Conservation (phyloP, 495 filamentous ascomycete genomes). For the Annulohypoxylon nitens region DNA sequence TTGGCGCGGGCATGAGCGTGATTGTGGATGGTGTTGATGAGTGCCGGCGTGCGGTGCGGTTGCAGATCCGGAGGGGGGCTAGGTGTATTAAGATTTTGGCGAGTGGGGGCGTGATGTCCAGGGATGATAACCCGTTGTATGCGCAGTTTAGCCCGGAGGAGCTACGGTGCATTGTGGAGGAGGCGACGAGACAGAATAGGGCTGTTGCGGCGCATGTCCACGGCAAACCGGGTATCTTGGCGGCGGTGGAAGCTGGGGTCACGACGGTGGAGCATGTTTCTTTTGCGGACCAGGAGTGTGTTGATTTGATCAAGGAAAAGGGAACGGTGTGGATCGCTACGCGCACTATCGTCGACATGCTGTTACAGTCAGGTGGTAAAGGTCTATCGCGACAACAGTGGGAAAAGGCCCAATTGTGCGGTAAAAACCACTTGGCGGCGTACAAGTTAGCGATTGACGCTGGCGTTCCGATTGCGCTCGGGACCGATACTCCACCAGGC, state of each 20-base stretch:
- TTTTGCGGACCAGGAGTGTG: conserved; percentile 61
- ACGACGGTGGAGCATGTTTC: conserved; percentile 63
- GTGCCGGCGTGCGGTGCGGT: conserved; percentile 60
- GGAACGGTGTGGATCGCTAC: conserved; percentile 61
- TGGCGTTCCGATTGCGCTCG: conserved; percentile 57
- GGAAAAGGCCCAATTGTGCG: conserved; percentile 59
- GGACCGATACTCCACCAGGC: conserved; percentile 60
- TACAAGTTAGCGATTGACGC: conserved; percentile 62
- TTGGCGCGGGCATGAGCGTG: conserved; percentile 37
- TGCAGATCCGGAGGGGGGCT: conserved; percentile 64
- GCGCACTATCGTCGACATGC: conserved; percentile 55
- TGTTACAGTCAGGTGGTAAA: conserved; percentile 50
- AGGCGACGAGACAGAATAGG: conserved; percentile 59
- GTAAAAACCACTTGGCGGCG: conserved; percentile 49
- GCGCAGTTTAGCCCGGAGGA: conserved; percentile 66
- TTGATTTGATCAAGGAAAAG: conserved; percentile 62
- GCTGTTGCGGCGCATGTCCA: conserved; percentile 65
- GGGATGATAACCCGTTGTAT: conserved; percentile 60
- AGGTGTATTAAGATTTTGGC: conserved; percentile 65
- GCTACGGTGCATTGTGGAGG: conserved; percentile 61
- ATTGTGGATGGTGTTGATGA: conserved; percentile 64
- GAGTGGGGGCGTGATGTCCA: conserved; percentile 62
- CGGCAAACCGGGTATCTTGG: conserved; percentile 65
- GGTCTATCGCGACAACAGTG: conserved; percentile 52
- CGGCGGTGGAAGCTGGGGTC: conserved; percentile 61